These are phyloP conservation scores for Eurotiales sp. DNA, from an alignment of 2,329 filamentous ascomycete genomes.

Conservation along the genomic window DNA sequence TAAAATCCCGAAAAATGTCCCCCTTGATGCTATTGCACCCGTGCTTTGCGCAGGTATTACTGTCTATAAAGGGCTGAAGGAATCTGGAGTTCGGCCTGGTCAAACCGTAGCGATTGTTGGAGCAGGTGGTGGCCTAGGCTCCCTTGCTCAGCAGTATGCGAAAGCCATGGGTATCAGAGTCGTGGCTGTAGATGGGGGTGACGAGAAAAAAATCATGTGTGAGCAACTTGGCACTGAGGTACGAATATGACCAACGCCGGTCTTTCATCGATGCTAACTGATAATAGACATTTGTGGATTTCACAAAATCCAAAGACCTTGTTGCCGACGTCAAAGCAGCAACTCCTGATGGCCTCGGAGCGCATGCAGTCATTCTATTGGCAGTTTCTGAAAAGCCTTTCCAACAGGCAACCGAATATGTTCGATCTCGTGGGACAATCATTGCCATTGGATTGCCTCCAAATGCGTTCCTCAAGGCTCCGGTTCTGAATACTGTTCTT, in stretches of 20 bases:
- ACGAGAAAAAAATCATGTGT: conserved; percentile 69
- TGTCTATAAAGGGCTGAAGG: conserved; percentile 85
- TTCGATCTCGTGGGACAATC: conserved; percentile 75
- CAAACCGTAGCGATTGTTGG: conserved; percentile 81
- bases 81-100: conserved; percentile 69
- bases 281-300: conserved; percentile 70
- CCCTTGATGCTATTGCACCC: conserved; percentile 73
- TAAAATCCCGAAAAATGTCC: conserved; percentile 70
- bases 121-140: conserved; percentile 78
- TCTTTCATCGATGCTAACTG: conserved; percentile 17
- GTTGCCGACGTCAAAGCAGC: conserved; percentile 79
- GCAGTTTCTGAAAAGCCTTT: conserved; percentile 89
- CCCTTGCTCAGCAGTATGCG: conserved; percentile 79
- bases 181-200: conserved; percentile 78
- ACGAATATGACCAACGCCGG: too few relatives aligned
- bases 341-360: conserved; percentile 75
- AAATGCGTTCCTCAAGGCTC: conserved; percentile 72
- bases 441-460: conserved; percentile 87
- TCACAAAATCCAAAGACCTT: conserved; percentile 68
- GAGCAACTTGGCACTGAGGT: conserved; percentile 64
- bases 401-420: conserved; percentile 87
- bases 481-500: conserved; percentile 85
- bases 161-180: conserved; percentile 80
- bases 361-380: conserved; percentile 81
- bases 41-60: conserved; percentile 83